Percentiles rank a stretch among this genome's conserved stretches.
phyloP scores from a whole-genome alignment of 1,284 basidiomycete species.

The Cryptococcus amylolentus region DNA sequence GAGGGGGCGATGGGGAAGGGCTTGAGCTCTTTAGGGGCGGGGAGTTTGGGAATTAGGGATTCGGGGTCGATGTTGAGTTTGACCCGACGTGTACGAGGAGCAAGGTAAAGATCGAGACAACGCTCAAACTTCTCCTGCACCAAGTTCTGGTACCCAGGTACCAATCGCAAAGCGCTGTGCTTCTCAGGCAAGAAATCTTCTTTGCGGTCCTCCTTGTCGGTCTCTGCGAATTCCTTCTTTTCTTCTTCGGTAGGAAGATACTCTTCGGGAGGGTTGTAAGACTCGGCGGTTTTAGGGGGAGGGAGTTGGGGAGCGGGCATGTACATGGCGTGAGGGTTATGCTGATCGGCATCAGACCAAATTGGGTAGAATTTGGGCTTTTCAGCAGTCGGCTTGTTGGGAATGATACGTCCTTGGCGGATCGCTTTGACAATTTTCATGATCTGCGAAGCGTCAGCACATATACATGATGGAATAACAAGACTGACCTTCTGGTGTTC shows the following conservation, averaged over 20 bases:
- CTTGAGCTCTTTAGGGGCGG: conserved; percentile 82
- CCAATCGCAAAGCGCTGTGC: conserved; percentile 76
- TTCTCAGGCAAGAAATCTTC: conserved; percentile 86
- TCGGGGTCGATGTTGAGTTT: conserved; percentile 89
- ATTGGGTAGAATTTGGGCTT: conserved; percentile 82
- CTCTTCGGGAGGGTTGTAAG: conserved; percentile 97
- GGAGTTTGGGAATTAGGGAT: conserved; percentile 91
- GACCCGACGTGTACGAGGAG: conserved; percentile 81
- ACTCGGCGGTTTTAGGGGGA: conserved; percentile 87
- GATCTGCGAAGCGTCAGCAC: conserved; percentile 56
- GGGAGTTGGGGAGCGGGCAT: conserved; percentile 89
- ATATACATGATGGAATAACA: not conserved
- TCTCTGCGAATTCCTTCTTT: conserved; percentile 74
- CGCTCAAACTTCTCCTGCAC: conserved; percentile 92
- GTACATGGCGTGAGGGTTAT: conserved; percentile 68
- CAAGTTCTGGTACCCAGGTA: conserved; percentile 87
- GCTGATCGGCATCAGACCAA: conserved; percentile 70
- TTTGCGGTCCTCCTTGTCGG: conserved; percentile 87
- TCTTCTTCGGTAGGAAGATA: conserved; percentile 90
- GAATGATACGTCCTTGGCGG: conserved; percentile 86
- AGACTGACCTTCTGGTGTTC: conserved; percentile 89
- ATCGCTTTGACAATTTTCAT: conserved; percentile 99
- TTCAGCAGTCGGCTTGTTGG: conserved; percentile 73
- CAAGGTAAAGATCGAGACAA: conserved; percentile 94
- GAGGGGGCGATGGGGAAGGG: conserved; percentile 90